Evolutionary conservation across 495 filamentous ascomycete genomes (phyloP).

Genomic region (Daldinia caldariorum): DNA sequence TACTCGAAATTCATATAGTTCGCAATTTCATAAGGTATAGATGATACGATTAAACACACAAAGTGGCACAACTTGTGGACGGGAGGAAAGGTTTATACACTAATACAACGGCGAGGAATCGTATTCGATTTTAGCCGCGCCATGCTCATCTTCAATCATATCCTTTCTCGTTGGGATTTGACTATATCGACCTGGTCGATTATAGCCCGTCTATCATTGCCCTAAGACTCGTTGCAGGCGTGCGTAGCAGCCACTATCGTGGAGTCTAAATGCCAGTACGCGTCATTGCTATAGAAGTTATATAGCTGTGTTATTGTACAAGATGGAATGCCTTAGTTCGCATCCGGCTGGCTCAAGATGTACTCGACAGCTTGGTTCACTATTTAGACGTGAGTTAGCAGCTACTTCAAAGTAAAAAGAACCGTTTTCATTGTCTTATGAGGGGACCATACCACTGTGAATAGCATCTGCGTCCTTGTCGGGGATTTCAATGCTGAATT

Average conservation of each 20-base stretch:
- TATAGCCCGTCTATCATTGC: constrained; percentile 30
- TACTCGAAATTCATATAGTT: neutral
- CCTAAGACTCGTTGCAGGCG: constrained; percentile 19
- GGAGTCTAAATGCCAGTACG: constrained; percentile 35
- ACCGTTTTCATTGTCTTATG: neutral
- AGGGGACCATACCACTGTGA: constrained; percentile 83
- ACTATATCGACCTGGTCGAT: constrained; percentile 24
- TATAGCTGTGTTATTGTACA: constrained; percentile 49
- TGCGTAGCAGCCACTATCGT: constrained; percentile 20
- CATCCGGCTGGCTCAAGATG: constrained; percentile 94
- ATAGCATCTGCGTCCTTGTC: constrained; percentile 98
- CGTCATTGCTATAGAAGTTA: constrained; percentile 45
- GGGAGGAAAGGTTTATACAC: constrained; percentile 50
- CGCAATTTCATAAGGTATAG: neutral
- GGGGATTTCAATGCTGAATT: constrained; percentile 99
- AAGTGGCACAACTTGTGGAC: constrained; percentile 3
- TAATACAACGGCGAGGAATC: constrained; percentile 48
- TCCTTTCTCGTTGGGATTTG: constrained; percentile 32
- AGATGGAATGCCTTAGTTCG: constrained; percentile 50
- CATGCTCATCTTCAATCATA: constrained; percentile 30
- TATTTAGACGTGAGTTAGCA: constrained; percentile 54
- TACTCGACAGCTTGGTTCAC: constrained; percentile 96
- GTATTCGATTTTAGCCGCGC: constrained; percentile 30
- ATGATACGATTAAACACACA: neutral
- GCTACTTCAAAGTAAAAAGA: neutral